Evolutionary conservation across 805 yeast genomes (phyloP).

Genomic region (Lipomyces anomalus): DNA sequence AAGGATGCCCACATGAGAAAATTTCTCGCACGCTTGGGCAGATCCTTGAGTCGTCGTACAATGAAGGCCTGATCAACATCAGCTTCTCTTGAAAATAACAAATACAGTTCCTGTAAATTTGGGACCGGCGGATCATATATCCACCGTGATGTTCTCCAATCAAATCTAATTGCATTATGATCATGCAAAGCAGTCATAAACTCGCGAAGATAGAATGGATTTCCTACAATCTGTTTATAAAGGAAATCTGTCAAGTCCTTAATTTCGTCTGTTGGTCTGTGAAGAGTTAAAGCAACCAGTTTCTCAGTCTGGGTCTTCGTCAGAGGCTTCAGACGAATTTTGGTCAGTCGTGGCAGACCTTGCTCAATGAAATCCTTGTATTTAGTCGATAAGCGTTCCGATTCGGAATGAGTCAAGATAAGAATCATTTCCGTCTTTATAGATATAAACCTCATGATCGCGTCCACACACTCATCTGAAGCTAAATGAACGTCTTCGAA

Average conservation of each 20-base stretch:
- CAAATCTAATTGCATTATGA: constrained; percentile 9
- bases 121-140: constrained; percentile 7
- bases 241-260: constrained; percentile 10
- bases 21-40: constrained; percentile 15
- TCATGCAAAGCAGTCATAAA: constrained; percentile 8
- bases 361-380: constrained; percentile 11
- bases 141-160: constrained; percentile 12
- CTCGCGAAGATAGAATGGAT: constrained; percentile 18
- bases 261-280: constrained; percentile 7
- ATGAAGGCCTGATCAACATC: constrained; percentile 17
- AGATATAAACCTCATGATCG: constrained; percentile 13
- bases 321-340: constrained; percentile 17
- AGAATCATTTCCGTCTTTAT: constrained; percentile 15
- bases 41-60: constrained; percentile 16
- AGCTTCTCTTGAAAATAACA: constrained; percentile 3
- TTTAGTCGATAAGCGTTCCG: constrained; percentile 1
- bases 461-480: constrained; percentile 23
- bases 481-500: constrained; percentile 20
- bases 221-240: constrained; percentile 10
- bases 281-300: constrained; percentile 11
- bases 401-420: constrained; percentile 15
- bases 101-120: constrained; percentile 2
- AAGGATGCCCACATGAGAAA: constrained; percentile 23
- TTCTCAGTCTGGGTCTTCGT: constrained; percentile 7
- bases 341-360: constrained; percentile 13